Conservation (phyloP, 2,329 filamentous ascomycete genomes). For the Monilinia fructigena region DNA sequence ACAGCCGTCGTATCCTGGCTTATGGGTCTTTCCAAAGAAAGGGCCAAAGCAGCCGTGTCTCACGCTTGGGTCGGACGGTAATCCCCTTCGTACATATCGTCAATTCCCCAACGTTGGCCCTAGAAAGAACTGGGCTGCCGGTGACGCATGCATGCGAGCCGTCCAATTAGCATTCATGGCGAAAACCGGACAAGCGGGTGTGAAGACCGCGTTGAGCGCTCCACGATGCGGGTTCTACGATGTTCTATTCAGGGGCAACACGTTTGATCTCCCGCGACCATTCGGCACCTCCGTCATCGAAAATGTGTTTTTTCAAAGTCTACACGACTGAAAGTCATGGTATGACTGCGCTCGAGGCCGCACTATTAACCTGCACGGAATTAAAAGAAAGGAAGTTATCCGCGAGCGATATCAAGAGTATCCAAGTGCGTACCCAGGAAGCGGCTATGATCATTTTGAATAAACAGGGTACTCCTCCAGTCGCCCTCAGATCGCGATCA, state of each 20-base stretch:
- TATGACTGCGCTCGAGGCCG: conserved; percentile 41
- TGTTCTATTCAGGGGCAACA: conserved; percentile 25
- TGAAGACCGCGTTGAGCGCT: conserved; percentile 38
- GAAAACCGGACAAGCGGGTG: conserved; percentile 37
- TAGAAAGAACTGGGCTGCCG: conserved; percentile 46
- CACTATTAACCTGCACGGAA: conserved; percentile 29
- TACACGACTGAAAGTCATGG: conserved; percentile 40
- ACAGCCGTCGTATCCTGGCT: conserved; percentile 43
- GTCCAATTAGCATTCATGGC: conserved; percentile 42
- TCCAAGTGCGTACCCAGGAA: conserved; percentile 38
- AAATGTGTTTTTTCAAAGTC: conserved; percentile 36
- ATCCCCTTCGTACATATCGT: conserved; percentile 42
- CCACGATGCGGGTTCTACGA: conserved; percentile 43
- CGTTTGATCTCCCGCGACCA: conserved; percentile 32
- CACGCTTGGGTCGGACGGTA: conserved; percentile 45
- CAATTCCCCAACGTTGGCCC: conserved; percentile 41
- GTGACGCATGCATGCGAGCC: conserved; percentile 44
- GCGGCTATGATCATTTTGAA: conserved; percentile 41
- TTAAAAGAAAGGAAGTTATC: conserved; percentile 27
- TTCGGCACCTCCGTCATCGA: conserved; percentile 35
- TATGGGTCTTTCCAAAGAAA: conserved; percentile 40
- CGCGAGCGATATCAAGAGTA: conserved; percentile 32
- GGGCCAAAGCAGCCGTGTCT: conserved; percentile 42
- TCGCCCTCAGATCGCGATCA: conserved; percentile 43
- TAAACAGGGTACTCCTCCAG: conserved; percentile 32